Base-by-base conservation (phyloP, 805 yeast species). In the Pichia cabralensis region DNA sequence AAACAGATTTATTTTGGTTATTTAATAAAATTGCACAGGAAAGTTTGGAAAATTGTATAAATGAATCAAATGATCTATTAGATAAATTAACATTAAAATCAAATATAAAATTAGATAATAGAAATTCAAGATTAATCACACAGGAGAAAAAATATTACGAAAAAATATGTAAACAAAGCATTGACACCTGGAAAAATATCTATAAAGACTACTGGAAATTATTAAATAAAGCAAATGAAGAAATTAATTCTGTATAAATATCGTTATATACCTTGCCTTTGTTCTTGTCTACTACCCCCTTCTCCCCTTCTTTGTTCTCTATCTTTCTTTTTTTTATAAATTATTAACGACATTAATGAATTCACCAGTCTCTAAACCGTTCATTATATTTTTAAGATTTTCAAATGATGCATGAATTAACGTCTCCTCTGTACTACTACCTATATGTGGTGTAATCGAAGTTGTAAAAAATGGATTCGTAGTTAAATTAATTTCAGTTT, bases 361-460 rank as follows among this genome's bases (percentile, higher is more conserved):
- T 3, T 22, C 17, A 3, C 64, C 64, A n/a, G 53, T 52, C 19
- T 65, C 38, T 14, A 71, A 45, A 20, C 64, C 65, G 33, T 61
- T 53, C 11, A 65, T 65, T 18, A 80, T 69, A 49, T 80, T 80
- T 33, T 64, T 52, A 50, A 80, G 51, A 17, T 83, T 75, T 28
- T 58, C 57, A 6, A 57, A 48, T 1, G 79, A 71, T 25, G 81
- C 71, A 16, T 55, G 53, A 36, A 65, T 60, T 41, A 68, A 70
- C 45, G 72, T 72, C 40, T 75, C 77, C 8, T 56, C 50, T 0
- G 85, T 78, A 5, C 79, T 68, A 16, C 84, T 76, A 0, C 84
- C 92, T 30, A 80, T 50, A 52, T 82, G 92, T 3, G 92, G 92
- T 10, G 80, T 65, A 28, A 77, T 55, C 0, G 76, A 56, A 12